Base-by-base conservation (phyloP, 768 basidiomycete genomes). In the Termitomyces sp. region DNA sequence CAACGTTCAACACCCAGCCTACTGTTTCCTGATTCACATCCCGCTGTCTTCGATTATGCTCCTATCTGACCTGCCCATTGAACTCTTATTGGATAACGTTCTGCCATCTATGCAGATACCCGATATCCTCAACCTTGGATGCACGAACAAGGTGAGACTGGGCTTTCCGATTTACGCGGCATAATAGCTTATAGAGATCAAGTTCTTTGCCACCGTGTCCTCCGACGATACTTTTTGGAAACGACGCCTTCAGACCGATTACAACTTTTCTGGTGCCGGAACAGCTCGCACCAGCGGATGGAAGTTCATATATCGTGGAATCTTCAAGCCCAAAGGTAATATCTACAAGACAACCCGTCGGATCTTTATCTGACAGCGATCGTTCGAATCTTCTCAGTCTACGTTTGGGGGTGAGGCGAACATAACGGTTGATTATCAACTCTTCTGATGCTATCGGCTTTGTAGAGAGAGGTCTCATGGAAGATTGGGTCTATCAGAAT, bases 171-270 rank as follows among this genome's bases (percentile, higher is more conserved):
- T 21, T 45, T 19, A 14, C 4, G 24, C 5, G 47, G 41, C 24
- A 45, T 32, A 6, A 45, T 41, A 43, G 26, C 44, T 52, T 17
- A 55, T 41, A 46, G 45, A 32, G 44, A 47, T 62, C 42, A 55
- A 78, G 76, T 77, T 78, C 66, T 88, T 92, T 64, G 76, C 81
- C 45, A 58, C 68, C 12, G 62, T 88, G 24, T 81, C 79, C 64
- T 73, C 78, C 12, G 90, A 93, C 64, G 87, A 91, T 55, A 84
- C 83, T 0, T 77, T 93, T 56, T 95, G 93, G 93, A 85, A 83
- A 65, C 75, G 80, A 28, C 87, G 81, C 57, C 70, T 90, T 9
- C 65, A 76, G 30, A 67, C 69, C 32, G 93, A 94, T 65, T 93
- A 84, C 74, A 90, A 92, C 69, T 94, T 91, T 62, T 78, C 86